Conservation (phyloP, 129 eudicot genomes). For the Flaveria trinervia region DNA sequence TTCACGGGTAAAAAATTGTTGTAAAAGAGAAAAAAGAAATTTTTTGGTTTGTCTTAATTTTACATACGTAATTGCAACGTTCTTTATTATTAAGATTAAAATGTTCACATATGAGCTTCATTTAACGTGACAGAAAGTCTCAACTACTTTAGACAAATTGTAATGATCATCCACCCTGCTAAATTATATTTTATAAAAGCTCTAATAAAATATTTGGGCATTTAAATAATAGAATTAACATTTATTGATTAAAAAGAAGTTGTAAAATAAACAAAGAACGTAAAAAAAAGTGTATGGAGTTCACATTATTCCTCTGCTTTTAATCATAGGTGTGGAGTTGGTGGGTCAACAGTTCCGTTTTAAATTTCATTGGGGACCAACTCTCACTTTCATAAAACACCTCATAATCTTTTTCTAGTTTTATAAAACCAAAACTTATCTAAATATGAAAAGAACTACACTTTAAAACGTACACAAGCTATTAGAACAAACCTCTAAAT, state of each 20-base stretch:
- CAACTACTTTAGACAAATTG: no score
- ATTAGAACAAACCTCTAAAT: not conserved
- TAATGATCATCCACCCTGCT: not conserved
- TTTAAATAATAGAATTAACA: not conserved
- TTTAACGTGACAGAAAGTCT: not conserved
- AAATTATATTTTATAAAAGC: not conserved
- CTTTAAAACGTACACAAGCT: not conserved
- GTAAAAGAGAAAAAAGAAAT: no score
- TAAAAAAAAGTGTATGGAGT: slow-evolving; percentile 34
- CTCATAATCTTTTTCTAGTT: not conserved
- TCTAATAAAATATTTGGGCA: not conserved
- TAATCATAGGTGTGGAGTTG: slow-evolving; percentile 61
- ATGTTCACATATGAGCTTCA: not conserved
- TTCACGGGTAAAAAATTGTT: no score
- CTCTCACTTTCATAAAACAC: slow-evolving; percentile 44
- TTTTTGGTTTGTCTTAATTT: no score
- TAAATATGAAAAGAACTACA: not conserved
- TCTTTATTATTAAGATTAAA: not conserved
- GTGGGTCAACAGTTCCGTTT: slow-evolving; percentile 59
- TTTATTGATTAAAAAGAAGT: slow-evolving; percentile 17
- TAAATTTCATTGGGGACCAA: slow-evolving; percentile 54
- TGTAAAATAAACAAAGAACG: slow-evolving; percentile 7
- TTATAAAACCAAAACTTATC: slow-evolving; percentile 17
- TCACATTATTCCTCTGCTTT: slow-evolving; percentile 74
- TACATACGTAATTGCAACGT: not conserved